A percentile compares a stretch with the other conserved stretches of the same genome.
Conservation (phyloP, 1,139 yeast species). For the Taphrina flavorubra region DNA sequence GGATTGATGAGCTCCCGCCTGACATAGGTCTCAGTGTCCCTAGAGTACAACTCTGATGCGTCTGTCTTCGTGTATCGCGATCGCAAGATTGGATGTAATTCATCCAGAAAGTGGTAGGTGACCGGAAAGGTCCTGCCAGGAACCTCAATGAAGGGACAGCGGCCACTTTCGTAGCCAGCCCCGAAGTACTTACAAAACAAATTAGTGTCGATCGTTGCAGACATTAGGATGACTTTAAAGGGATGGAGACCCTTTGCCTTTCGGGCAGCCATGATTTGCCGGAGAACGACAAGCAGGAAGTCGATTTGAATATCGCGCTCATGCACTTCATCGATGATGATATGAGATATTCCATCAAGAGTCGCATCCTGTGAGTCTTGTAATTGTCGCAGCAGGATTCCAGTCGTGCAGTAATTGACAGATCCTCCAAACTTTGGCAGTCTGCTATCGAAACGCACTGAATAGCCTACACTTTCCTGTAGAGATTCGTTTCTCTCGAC, state of each 20-base stretch:
- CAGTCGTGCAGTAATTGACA: slow-evolving; percentile 77
- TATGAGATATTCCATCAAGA: slow-evolving; percentile 64
- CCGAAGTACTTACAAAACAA: slow-evolving; percentile 64
- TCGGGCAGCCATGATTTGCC: slow-evolving; percentile 58
- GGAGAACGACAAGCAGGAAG: slow-evolving; percentile 69
- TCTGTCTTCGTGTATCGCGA: slow-evolving; percentile 15
- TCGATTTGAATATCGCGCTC: slow-evolving; percentile 84
- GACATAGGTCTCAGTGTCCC: slow-evolving; percentile 32
- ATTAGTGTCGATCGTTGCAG: slow-evolving; percentile 75
- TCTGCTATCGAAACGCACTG: slow-evolving; percentile 79
- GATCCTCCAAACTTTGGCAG: slow-evolving; percentile 69
- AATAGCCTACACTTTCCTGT: slow-evolving; percentile 75
- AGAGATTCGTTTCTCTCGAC: slow-evolving; percentile 58
- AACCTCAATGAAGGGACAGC: slow-evolving; percentile 66
- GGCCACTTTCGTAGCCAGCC: slow-evolving; percentile 49
- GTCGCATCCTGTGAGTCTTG: slow-evolving; percentile 57
- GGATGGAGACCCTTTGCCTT: slow-evolving; percentile 45
- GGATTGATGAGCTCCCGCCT: slow-evolving; percentile 30
- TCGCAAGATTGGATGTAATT: slow-evolving; percentile 27
- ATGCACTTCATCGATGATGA: slow-evolving; percentile 83
- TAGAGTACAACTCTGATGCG: slow-evolving; percentile 27
- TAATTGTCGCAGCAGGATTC: slow-evolving; percentile 74
- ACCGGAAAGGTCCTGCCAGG: slow-evolving; percentile 85
- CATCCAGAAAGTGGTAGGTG: slow-evolving; percentile 60
- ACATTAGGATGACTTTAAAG: slow-evolving; percentile 69